phyloP scores from a whole-genome alignment of 73 alveolate genomes.

The Paraurostyla sp. region DNA sequence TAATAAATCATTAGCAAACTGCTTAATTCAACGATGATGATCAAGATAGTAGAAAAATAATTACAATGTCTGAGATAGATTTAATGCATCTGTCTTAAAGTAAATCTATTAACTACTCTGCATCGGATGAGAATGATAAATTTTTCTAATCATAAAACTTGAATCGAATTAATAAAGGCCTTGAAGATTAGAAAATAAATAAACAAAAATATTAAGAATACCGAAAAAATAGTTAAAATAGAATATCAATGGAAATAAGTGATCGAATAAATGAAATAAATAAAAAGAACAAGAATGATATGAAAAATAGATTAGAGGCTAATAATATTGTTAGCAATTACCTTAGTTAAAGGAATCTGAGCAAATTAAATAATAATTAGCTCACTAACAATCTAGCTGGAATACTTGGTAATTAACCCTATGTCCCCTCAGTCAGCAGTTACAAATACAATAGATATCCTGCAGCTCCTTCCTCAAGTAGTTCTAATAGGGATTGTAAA shows the following conservation, averaged over 20 bases:
- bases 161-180: not conserved
- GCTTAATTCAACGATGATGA: conserved; percentile 13
- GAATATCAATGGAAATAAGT: not conserved
- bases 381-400: not conserved
- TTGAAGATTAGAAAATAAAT: not conserved
- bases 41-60: not conserved
- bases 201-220: not conserved
- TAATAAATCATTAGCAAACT: not conserved
- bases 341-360: not conserved
- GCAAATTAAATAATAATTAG: not conserved
- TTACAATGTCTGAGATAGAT: conserved; percentile 6
- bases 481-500: not conserved
- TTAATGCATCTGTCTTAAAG: not conserved
- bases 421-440: conserved; percentile 14
- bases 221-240: not conserved
- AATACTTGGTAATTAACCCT: not conserved
- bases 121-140: not conserved
- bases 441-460: not conserved
- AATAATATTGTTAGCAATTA: not conserved
- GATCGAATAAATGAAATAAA: not conserved
- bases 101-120: conserved; percentile 7
- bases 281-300: not conserved
- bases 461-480: not conserved
- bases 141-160: not conserved
- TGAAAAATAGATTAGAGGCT: not conserved